Evolutionary conservation across 1,139 yeast species (phyloP).

Genomic region (Hyphopichia pseudoburtonii): DNA sequence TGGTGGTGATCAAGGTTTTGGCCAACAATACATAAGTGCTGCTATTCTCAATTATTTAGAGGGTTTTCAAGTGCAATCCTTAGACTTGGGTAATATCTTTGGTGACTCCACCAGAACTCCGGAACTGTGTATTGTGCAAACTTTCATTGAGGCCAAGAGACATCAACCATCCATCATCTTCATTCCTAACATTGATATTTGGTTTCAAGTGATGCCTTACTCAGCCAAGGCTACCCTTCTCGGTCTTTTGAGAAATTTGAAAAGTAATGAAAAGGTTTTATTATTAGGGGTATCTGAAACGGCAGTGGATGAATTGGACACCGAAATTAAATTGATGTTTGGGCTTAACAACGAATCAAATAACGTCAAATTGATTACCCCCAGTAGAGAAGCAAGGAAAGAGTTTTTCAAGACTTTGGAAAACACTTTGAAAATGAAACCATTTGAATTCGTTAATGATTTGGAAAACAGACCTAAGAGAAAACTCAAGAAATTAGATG

Average conservation of each 20-base stretch:
- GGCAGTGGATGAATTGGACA: constrained; percentile 28
- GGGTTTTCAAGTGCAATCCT: constrained; percentile 84
- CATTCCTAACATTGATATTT: constrained; percentile 80
- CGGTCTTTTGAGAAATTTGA: constrained; percentile 65
- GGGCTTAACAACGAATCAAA: constrained; percentile 50
- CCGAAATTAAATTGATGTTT: constrained; percentile 47
- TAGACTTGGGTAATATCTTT: constrained; percentile 77
- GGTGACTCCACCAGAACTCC: constrained; percentile 83
- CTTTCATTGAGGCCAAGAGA: constrained; percentile 84
- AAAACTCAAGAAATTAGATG: constrained; percentile 37
- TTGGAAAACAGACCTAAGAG: constrained; percentile 51
- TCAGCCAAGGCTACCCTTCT: constrained; percentile 72
- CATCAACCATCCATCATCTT: constrained; percentile 86
- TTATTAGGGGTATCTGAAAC: constrained; percentile 75
- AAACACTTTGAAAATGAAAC: constrained; percentile 62
- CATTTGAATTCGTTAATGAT: constrained; percentile 59
- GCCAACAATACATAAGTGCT: constrained; percentile 83
- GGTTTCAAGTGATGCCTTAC: constrained; percentile 68
- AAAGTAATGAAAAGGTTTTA: constrained; percentile 71
- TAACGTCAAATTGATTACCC: constrained; percentile 43
- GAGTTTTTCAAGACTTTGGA: constrained; percentile 58
- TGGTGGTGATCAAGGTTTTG: constrained; percentile 77
- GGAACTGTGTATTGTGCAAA: constrained; percentile 81
- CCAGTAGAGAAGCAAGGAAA: constrained; percentile 42
- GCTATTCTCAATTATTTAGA: constrained; percentile 83